Base-by-base conservation (phyloP, 75 land plant genomes). In the Isoetes taiwanensis region DNA sequence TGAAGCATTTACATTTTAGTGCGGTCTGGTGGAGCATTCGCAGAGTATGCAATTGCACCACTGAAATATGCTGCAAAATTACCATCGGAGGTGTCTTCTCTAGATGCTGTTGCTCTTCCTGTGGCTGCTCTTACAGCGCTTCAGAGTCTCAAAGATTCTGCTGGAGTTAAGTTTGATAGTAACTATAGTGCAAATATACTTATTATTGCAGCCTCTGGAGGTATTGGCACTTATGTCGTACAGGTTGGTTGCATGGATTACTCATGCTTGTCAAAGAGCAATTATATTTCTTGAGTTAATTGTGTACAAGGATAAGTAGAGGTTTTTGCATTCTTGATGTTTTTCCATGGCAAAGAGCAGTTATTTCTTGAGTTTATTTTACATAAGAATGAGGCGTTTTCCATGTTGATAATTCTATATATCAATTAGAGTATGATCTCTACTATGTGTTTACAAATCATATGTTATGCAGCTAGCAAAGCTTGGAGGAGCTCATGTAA, bases 141-240 rank as follows among this genome's bases (percentile, higher is more conserved):
- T 19, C 81, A 78, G 56, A 56, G 64, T 0, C 57, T 84, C 23
- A 68, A 72, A 26, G 59, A 75, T 31, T 3, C 41, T 23, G 76
- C 54, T 6, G 89, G 81, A 0, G 28, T 70, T 19, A 84, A 75
- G 50, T 59, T 77, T 9, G 84, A 84, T 65, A 62, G 40, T 52
- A 62, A 69, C 17, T 34, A 60, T 24, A 27, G 30, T 23, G 32
- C 28, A 23, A 80, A 84, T 59, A 24, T 84, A 40, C 79, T 84
- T 21, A 48, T 84, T 41, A 80, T 84, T n/a, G 89, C 78, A 27
- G 89, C 84, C 6, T 84, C 85, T 12, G 89, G 84, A 24, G 89
- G 84, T 25, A 84, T 84, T 16, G 89, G 89, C 5, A 74, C 67
- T 25, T 80, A 74, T 43, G 81, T 74, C 10, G 81, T 76, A 14